Evolutionary conservation across 306 rosid genomes (phyloP), one percentile per base, ranked within the genome.

Genomic region (Canavalia ensiformis): DNA sequence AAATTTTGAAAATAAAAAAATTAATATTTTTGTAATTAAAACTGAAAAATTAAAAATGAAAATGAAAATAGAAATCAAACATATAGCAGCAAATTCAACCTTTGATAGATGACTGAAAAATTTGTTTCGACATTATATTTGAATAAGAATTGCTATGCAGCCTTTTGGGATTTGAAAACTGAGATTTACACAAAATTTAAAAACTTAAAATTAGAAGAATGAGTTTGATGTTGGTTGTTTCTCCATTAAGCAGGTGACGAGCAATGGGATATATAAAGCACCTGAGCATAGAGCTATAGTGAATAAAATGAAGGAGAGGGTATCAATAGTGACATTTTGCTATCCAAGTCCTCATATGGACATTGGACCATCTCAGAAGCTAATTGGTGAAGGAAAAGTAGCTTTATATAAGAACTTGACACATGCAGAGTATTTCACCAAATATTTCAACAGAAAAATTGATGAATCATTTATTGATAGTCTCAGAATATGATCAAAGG

Each of bases 231-330:
- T 0, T 58, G 25, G 7, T 5, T 34, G 59, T 33, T 47, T 75
- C 75, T 67, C 29, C 13, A n/a, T 52, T 47, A 18, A 18, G 79
- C 80, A 88, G 87, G 84, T 88, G 42, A 77, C 83, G 75, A 88
- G 86, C 79, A 88, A 88, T 64, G 91, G 89, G 31, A 83, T 68
- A 28, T 88, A 88, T 87, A 77, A 86, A 78, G 88, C 91, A 0
- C 89, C 91, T 13, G 84, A 80, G 64, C 91, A 88, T 49, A 83
- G 91, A 74, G 91, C 89, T 31, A 55, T 85, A 34, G 91, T 83
- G 6, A 88, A 88, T 49, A 83, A 81, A 18, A 4, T 33, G 70
- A 81, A 83, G 75, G 83, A 86, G 55, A 85, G 89, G 56, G 42
- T 80, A 29, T 81, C 91, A 44, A 45, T 83, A n/a, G 86, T 64